Evolutionary conservation across 768 basidiomycete species (phyloP).

Genomic region (Lactarius hengduanensis): DNA sequence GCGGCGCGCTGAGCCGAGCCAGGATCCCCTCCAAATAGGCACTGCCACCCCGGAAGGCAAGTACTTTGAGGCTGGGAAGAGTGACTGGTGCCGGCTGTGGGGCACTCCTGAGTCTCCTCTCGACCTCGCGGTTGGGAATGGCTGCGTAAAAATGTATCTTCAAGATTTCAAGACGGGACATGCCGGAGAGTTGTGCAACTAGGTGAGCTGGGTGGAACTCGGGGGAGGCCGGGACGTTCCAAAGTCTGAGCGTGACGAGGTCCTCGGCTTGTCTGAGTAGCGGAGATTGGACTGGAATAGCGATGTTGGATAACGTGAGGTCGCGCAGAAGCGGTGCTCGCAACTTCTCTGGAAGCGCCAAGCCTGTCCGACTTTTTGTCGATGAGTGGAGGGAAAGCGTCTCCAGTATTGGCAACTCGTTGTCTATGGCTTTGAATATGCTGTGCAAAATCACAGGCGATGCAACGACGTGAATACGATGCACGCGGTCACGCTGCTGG

Average conservation of each 20-base stretch:
- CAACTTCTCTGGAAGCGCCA: neutral
- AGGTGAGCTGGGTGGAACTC: conserved; percentile 6
- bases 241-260: neutral
- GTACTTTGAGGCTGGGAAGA: neutral
- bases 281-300: neutral
- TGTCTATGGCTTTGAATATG: conserved; percentile 3
- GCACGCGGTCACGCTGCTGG: neutral
- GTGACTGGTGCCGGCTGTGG: neutral
- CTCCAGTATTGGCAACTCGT: conserved; percentile 3
- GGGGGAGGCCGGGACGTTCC: neutral
- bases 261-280: neutral
- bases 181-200: neutral
- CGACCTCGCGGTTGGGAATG: neutral
- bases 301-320: conserved; percentile 8
- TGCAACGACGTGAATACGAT: neutral
- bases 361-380: neutral
- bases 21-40: conserved; percentile 5
- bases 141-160: conserved; percentile 2
- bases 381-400: neutral
- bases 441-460: neutral
- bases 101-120: neutral
- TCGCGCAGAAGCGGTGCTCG: neutral
- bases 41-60: neutral
- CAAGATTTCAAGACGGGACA: conserved; percentile 9
- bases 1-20: neutral